Conservation (phyloP, 2,329 filamentous ascomycete species). For the Aspergillus udagawae region DNA sequence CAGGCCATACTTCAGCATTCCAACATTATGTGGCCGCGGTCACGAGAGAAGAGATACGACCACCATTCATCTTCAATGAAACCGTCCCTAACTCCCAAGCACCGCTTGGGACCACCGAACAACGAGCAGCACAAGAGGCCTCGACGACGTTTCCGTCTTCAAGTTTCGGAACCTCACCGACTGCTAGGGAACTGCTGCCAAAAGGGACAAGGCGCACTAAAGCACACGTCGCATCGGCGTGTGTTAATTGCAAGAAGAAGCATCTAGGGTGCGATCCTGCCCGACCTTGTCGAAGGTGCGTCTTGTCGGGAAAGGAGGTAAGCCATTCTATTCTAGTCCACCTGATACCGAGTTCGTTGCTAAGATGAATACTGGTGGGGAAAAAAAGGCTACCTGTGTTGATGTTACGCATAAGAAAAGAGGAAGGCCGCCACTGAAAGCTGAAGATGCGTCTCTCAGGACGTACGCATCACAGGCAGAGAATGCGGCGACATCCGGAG, state of each 20-base stretch:
- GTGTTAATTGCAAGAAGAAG: constrained; percentile 48
- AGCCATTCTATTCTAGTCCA: constrained; percentile 16
- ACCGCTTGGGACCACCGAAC: constrained; percentile 18
- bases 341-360: background rate
- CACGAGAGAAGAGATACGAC: constrained; percentile 14
- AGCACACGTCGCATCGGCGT: constrained; percentile 46
- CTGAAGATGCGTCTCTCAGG: constrained; percentile 37
- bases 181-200: constrained; percentile 28
- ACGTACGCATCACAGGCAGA: constrained; percentile 29
- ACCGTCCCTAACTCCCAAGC: constrained; percentile 14
- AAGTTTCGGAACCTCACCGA: constrained; percentile 18
- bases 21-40: constrained; percentile 13
- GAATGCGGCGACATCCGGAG: constrained; percentile 20
- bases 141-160: constrained; percentile 24
- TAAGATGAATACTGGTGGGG: background rate
- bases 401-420: constrained; percentile 48
- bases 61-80: constrained; percentile 16
- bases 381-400: constrained; percentile 36
- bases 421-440: constrained; percentile 41
- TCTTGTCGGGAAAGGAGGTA: constrained; percentile 45
- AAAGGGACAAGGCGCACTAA: constrained; percentile 44
- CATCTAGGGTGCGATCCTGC: constrained; percentile 45
- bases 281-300: constrained; percentile 44
- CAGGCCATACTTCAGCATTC: constrained; percentile 11
- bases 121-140: constrained; percentile 14